Percentiles rank a stretch among this genome's conserved stretches.
Conservation (phyloP, 2,329 filamentous ascomycete species). For the Colletotrichum aenigma region DNA sequence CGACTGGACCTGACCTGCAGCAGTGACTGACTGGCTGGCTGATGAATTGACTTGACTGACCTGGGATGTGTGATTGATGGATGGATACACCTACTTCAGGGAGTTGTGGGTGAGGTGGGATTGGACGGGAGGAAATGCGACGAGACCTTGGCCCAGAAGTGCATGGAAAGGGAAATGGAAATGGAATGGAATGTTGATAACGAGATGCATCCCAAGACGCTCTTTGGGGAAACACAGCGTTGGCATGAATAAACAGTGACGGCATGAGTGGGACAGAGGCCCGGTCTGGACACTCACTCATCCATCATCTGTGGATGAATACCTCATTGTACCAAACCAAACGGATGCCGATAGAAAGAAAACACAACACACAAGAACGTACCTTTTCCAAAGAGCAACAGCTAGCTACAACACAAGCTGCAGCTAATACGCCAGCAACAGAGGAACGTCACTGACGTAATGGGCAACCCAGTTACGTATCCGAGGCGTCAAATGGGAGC, state of each 20-base stretch:
- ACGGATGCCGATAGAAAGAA: background rate
- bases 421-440: background rate
- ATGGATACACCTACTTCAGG: too few relatives aligned
- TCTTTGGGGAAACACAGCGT: background rate
- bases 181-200: background rate
- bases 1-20: background rate
- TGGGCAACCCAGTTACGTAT: slow-evolving; percentile 17
- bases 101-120: background rate
- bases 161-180: background rate
- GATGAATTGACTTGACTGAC: background rate
- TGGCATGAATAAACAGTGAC: background rate
- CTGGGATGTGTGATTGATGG: background rate
- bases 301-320: background rate
- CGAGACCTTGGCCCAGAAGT: background rate
- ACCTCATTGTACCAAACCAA: background rate
- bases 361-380: background rate
- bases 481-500: slow-evolving; percentile 8
- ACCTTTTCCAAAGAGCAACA: background rate
- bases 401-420: background rate
- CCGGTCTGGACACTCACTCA: background rate
- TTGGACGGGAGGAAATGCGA: background rate
- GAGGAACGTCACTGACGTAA: slow-evolving; percentile 1
- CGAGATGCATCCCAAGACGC: background rate
- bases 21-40: background rate
- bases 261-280: background rate